Percentiles rank a stretch among this genome's conserved stretches.
phyloP scores from a whole-genome alignment of 257 asterid species.

The Apocynum venetum region DNA sequence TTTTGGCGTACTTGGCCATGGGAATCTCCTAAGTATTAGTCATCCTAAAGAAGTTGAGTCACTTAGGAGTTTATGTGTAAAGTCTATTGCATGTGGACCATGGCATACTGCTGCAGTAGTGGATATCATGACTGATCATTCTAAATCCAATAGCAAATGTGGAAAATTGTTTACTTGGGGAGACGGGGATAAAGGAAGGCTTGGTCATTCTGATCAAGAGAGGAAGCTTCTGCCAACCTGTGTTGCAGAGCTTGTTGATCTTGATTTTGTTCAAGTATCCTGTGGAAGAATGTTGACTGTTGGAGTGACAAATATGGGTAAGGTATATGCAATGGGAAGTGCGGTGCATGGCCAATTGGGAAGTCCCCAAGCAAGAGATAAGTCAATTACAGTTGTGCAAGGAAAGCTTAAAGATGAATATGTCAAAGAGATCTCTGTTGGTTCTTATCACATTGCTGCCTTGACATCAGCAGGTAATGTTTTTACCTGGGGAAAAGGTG shows the following conservation, averaged over 20 bases:
- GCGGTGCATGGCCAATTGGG: conserved; percentile 41
- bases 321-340: conserved; percentile 47
- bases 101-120: conserved; percentile 58
- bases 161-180: conserved; percentile 56
- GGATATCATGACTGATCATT: conserved; percentile 27
- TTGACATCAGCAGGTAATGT: conserved; percentile 38
- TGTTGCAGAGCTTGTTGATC: conserved; percentile 37
- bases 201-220: conserved; percentile 42
- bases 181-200: conserved; percentile 47
- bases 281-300: conserved; percentile 39
- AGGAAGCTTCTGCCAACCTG: conserved; percentile 39
- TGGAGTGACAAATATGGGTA: conserved; percentile 37
- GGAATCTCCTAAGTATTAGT: conserved; percentile 29
- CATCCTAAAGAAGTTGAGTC: conserved; percentile 47
- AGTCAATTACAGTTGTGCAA: conserved; percentile 32
- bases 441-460: conserved; percentile 44
- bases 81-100: conserved; percentile 48
- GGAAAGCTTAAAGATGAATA: conserved; percentile 40
- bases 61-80: conserved; percentile 33
- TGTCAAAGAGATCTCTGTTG: conserved; percentile 36
- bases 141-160: conserved; percentile 20
- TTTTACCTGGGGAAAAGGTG: conserved; percentile 47
- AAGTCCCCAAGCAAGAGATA: conserved; percentile 33
- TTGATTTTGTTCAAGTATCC: conserved; percentile 42
- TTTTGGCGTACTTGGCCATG: conserved; percentile 56